Evolutionary conservation across 352 stramenopile genomes (phyloP).

Genomic region (Globisporangium polare): DNA sequence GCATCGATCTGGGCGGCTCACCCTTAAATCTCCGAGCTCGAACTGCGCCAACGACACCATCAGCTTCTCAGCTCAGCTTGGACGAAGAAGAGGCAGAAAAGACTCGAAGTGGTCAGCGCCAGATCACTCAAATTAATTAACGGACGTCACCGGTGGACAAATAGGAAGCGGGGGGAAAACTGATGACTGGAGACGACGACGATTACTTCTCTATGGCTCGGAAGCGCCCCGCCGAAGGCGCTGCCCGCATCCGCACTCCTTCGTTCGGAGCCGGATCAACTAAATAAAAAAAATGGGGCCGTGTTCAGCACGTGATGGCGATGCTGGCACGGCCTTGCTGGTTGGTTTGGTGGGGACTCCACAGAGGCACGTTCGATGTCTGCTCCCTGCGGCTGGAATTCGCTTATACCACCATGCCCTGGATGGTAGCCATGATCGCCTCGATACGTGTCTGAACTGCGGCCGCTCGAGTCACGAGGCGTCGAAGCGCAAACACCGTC

Average conservation of each 20-base stretch:
- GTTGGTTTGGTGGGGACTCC: too few relatives aligned
- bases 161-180: not conserved
- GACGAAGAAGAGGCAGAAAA: not conserved
- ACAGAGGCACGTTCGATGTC: too few relatives aligned
- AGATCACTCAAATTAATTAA: conserved; percentile 17
- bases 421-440: conserved; percentile 25
- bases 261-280: conserved; percentile 16
- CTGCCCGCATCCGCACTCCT: conserved; percentile 15
- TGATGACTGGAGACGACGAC: conserved; percentile 1
- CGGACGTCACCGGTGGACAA: conserved; percentile 11
- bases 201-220: conserved; percentile 18
- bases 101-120: not conserved
- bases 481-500: conserved; percentile 38
- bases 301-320: not conserved
- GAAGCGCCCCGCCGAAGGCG: not conserved
- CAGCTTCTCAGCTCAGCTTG: not conserved
- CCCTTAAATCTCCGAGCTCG: not conserved
- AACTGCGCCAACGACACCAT: not conserved
- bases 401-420: conserved; percentile 19
- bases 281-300: conserved; percentile 17
- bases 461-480: conserved; percentile 46
- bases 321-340: not conserved
- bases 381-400: conserved; percentile 8
- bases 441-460: conserved; percentile 52
- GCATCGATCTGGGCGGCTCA: not conserved